These are phyloP conservation scores for Neopestalotiopsis clavispora DNA, from an alignment of 2,329 filamentous ascomycete genomes.

Conservation along the genomic window DNA sequence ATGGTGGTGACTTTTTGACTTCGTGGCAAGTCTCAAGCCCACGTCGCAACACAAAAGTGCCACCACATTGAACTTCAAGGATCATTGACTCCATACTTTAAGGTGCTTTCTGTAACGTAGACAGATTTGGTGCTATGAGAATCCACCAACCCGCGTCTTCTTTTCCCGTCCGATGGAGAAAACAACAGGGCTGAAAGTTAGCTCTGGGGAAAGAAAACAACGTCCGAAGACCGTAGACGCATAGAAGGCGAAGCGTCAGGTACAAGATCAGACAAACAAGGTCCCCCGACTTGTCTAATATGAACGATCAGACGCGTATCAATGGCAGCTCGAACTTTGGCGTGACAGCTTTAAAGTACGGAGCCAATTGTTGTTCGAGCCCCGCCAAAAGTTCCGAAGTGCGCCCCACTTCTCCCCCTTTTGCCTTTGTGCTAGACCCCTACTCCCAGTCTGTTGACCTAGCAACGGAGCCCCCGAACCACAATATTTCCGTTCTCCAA, in stretches of 20 bases:
- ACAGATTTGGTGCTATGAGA: neutral
- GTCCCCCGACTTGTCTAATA: neutral
- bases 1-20: neutral
- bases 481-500: constrained; percentile 8
- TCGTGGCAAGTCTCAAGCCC: neutral
- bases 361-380: neutral
- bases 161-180: neutral
- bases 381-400: neutral
- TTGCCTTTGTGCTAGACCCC: neutral
- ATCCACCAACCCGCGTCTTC: neutral
- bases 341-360: neutral
- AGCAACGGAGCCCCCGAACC: neutral
- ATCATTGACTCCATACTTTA: neutral
- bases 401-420: neutral
- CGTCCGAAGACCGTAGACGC: neutral
- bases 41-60: too few relatives aligned
- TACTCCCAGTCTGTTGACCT: constrained; percentile 6
- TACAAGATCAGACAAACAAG: neutral
- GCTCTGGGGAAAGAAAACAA: constrained; percentile 1
- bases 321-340: neutral
- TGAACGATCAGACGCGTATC: neutral
- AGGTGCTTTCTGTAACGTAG: neutral
- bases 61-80: too few relatives aligned
- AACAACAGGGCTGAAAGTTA: neutral
- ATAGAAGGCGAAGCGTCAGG: neutral